Evolutionary conservation across 495 filamentous ascomycete species (phyloP).

Genomic region (Penicillium canescens): DNA sequence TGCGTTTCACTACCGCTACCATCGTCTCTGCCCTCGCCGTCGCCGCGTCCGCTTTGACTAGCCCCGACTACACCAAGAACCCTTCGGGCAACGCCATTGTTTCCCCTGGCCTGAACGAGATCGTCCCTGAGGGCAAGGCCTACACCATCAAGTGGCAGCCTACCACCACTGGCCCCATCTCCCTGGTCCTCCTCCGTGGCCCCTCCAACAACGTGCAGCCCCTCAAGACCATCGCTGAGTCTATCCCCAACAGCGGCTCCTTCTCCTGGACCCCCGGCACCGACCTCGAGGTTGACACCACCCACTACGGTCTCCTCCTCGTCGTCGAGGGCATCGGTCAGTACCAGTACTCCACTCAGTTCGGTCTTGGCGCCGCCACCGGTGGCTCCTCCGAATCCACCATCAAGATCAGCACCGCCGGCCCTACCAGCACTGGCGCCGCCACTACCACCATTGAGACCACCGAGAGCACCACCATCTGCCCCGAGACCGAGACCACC

Average conservation of each 20-base stretch:
- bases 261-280: conserved; percentile 58
- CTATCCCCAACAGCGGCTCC: conserved; percentile 56
- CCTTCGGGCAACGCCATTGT: conserved; percentile 60
- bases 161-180: conserved; percentile 48
- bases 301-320: conserved; percentile 66
- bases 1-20: conserved; percentile 52
- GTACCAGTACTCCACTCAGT: conserved; percentile 72
- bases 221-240: conserved; percentile 54
- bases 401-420: background rate
- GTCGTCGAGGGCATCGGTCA: conserved; percentile 60
- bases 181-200: conserved; percentile 64
- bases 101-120: conserved; percentile 50
- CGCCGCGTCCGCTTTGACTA: conserved; percentile 53
- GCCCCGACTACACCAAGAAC: conserved; percentile 44
- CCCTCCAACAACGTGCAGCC: conserved; percentile 57
- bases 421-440: background rate
- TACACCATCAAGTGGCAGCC: conserved; percentile 64
- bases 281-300: conserved; percentile 46
- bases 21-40: conserved; percentile 50
- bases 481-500: conserved; percentile 20
- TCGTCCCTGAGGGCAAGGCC: conserved; percentile 54
- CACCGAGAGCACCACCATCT: conserved; percentile 22
- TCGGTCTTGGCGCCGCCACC: conserved; percentile 58
- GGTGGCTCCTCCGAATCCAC: conserved; percentile 21
- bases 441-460: conserved; percentile 23